Conservation (phyloP, 1,284 basidiomycete species). For the Pterulicium gracile region DNA sequence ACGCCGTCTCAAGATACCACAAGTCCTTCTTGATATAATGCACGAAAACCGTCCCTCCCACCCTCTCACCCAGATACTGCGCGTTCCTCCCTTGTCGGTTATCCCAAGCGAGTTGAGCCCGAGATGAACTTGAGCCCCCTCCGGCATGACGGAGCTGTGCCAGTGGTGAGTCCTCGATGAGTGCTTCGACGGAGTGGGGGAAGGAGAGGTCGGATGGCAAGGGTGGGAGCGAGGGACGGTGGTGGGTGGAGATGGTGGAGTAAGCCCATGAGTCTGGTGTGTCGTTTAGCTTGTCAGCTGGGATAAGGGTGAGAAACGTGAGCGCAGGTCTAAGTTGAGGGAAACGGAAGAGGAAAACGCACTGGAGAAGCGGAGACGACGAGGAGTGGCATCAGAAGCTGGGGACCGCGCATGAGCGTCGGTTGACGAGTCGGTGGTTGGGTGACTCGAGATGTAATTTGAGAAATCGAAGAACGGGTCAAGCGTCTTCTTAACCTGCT, state of each 20-base stretch:
- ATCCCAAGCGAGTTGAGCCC: conserved; percentile 54
- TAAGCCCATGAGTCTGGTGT: conserved; percentile 56
- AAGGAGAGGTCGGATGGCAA: conserved; percentile 57
- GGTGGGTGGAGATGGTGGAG: conserved; percentile 84
- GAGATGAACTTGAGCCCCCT: conserved; percentile 46
- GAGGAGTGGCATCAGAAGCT: neutral
- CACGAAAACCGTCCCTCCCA: conserved; percentile 90
- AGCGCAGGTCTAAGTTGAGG: neutral
- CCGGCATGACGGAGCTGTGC: conserved; percentile 56
- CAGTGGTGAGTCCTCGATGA: conserved; percentile 87
- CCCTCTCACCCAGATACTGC: conserved; percentile 58
- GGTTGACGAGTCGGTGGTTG: neutral
- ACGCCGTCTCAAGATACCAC: conserved; percentile 92
- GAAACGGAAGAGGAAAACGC: conserved; percentile 3
- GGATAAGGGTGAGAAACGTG: neutral
- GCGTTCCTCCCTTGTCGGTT: conserved; percentile 57
- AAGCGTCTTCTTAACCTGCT: conserved; percentile 58
- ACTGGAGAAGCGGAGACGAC: conserved; percentile 4
- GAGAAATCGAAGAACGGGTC: no score
- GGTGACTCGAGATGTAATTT: neutral
- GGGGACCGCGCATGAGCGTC: neutral
- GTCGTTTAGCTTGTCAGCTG: conserved; percentile 16
- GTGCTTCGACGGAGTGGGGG: conserved; percentile 77
- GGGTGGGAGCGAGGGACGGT: conserved; percentile 66
- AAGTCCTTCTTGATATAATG: conserved; percentile 96